A percentile compares a stretch with the other conserved stretches of the same genome.
These are phyloP conservation scores for Chondrostereum purpureum DNA, from an alignment of 1,284 basidiomycete genomes.

Conservation along the genomic window DNA sequence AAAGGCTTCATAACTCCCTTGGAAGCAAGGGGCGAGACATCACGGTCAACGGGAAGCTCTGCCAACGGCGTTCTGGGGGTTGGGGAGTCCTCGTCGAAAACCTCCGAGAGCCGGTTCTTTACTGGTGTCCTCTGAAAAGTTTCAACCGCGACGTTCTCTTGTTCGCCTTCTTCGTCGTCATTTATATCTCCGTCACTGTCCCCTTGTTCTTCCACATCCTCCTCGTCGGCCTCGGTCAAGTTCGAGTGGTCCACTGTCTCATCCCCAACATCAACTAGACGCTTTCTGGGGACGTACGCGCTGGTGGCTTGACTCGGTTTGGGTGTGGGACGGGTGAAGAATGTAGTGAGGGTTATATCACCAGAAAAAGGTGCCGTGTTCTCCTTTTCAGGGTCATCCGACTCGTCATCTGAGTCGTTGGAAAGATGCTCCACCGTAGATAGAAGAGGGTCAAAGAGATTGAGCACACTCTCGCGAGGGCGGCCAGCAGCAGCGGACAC, in stretches of 20 bases:
- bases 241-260: slow-evolving; percentile 31
- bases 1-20: slow-evolving; percentile 1
- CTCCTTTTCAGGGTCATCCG: slow-evolving; percentile 53
- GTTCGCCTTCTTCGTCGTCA: not conserved
- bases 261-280: slow-evolving; percentile 57
- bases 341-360: slow-evolving; percentile 36
- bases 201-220: slow-evolving; percentile 22
- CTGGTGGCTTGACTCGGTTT: slow-evolving; percentile 22
- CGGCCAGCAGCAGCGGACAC: slow-evolving; percentile 19
- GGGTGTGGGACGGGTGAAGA: slow-evolving; percentile 41
- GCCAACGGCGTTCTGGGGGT: not conserved
- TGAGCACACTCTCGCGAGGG: slow-evolving; percentile 41
- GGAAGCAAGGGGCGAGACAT: not conserved
- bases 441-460: slow-evolving; percentile 51
- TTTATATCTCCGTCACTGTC: slow-evolving; percentile 22
- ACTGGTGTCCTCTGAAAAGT: not conserved
- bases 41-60: not conserved
- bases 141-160: slow-evolving; percentile 23
- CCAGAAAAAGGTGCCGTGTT: slow-evolving; percentile 34
- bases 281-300: slow-evolving; percentile 33
- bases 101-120: not conserved
- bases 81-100: not conserved
- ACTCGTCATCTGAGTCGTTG: slow-evolving; percentile 21
- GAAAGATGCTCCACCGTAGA: slow-evolving; percentile 12
- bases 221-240: slow-evolving; percentile 24